These are phyloP conservation scores for Fusarium scirpi DNA, from an alignment of 2,329 filamentous ascomycete species.

Conservation along the genomic window DNA sequence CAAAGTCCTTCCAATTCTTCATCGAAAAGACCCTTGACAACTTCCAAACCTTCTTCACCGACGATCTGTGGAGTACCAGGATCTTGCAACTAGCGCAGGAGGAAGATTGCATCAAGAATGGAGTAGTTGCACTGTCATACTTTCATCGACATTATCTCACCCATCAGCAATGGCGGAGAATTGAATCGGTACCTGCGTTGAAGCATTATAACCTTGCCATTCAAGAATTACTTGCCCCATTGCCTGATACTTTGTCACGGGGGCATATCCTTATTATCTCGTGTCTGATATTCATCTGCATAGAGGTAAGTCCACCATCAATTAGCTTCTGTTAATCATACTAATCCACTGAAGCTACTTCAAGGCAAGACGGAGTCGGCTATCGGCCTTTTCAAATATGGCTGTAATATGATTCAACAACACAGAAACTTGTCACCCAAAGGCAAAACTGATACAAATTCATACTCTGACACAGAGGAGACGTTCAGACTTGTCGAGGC, in stretches of 20 bases:
- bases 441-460: fast-evolving
- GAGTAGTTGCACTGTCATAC: slow-evolving; percentile 8
- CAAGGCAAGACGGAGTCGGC: slow-evolving; percentile 31
- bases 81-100: slow-evolving; percentile 21
- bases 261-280: slow-evolving; percentile 17
- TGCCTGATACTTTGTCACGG: neutral
- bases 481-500: neutral
- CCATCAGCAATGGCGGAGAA: neutral
- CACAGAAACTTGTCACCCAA: neutral
- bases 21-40: slow-evolving; percentile 23
- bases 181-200: slow-evolving; percentile 3
- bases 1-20: slow-evolving; percentile 26
- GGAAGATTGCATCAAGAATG: slow-evolving; percentile 14
- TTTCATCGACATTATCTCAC: slow-evolving; percentile 23
- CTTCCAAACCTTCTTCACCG: slow-evolving; percentile 31
- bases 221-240: neutral
- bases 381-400: slow-evolving; percentile 29
- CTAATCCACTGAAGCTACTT: slow-evolving; percentile 5
- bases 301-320: neutral
- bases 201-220: slow-evolving; percentile 34
- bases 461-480: neutral
- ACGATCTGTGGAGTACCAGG: slow-evolving; percentile 21
- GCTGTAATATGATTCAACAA: slow-evolving; percentile 28
- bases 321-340: fast-evolving
- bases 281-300: slow-evolving; percentile 34